phyloP scores from a whole-genome alignment of 768 basidiomycete species.

The Boletus sp. region DNA sequence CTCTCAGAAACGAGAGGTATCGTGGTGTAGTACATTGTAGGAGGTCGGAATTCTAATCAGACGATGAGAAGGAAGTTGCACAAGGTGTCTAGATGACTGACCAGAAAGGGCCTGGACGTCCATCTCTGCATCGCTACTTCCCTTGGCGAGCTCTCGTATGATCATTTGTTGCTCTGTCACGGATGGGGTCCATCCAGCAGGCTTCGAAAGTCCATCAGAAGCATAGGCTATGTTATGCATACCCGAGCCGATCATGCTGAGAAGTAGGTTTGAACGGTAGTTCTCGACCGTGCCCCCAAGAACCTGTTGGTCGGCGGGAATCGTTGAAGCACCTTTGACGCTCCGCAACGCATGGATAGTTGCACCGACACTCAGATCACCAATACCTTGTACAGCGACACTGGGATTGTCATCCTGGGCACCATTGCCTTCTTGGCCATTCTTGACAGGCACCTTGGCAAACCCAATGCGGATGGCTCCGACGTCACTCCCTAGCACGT shows the following conservation, averaged over 20 bases:
- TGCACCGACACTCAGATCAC: constrained; percentile 82
- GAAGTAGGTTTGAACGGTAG: constrained; percentile 86
- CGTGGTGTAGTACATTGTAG: constrained; percentile 94
- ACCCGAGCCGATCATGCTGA: constrained; percentile 84
- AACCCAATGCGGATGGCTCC: constrained; percentile 97
- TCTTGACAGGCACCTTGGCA: constrained; percentile 94
- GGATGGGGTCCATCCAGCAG: constrained; percentile 64
- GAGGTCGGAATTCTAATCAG: constrained; percentile 77
- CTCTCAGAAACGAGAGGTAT: constrained; percentile 90
- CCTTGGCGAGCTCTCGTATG: constrained; percentile 85
- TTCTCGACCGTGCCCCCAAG: constrained; percentile 91
- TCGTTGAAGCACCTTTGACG: constrained; percentile 88
- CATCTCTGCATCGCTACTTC: constrained; percentile 72
- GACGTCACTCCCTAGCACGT: constrained; percentile 94
- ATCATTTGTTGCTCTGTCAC: constrained; percentile 97
- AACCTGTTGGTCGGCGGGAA: constrained; percentile 92
- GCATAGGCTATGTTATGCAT: constrained; percentile 56
- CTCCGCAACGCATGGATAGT: constrained; percentile 85
- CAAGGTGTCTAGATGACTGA: constrained; percentile 37
- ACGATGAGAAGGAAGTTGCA: constrained; percentile 9
- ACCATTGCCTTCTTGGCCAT: constrained; percentile 61
- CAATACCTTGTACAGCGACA: constrained; percentile 75
- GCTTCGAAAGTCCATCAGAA: constrained; percentile 57
- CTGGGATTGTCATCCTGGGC: constrained; percentile 62
- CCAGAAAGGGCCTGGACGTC: constrained; percentile 87